phyloP scores from a whole-genome alignment of 2,329 filamentous ascomycete species.

The Claviceps digitariae region DNA sequence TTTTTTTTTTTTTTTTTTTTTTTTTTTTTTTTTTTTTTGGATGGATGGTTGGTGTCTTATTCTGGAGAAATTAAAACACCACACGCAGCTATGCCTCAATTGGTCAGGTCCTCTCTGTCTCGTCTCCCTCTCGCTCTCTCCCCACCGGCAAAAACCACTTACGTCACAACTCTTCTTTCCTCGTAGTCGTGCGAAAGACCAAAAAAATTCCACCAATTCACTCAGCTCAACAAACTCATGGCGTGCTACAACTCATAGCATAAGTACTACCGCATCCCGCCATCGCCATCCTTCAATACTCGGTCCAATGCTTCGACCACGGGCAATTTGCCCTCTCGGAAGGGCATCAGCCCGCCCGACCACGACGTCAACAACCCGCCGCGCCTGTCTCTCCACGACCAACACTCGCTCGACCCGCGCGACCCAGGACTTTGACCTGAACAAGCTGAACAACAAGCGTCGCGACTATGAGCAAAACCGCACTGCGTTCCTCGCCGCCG shows the following conservation, averaged over 20 bases:
- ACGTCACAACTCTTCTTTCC: not conserved
- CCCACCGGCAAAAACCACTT: not conserved
- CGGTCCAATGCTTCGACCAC: constrained; percentile 4
- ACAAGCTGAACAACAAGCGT: constrained; percentile 30
- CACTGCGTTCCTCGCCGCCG: constrained; percentile 37
- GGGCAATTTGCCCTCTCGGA: not conserved
- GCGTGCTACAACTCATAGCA: not conserved
- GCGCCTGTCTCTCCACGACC: constrained; percentile 18
- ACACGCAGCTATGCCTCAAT: not conserved
- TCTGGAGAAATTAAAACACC: no score
- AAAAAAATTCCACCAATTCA: not conserved
- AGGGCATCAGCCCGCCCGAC: constrained; percentile 3
- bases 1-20: no score
- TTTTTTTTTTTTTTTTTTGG: no score
- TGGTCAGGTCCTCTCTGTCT: not conserved
- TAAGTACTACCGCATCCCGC: not conserved
- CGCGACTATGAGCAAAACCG: constrained; percentile 37
- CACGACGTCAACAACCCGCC: constrained; percentile 9
- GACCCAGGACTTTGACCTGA: constrained; percentile 36
- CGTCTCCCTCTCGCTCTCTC: not conserved
- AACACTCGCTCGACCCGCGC: constrained; percentile 17
- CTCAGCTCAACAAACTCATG: not conserved
- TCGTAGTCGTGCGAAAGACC: no score
- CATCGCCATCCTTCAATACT: not conserved
- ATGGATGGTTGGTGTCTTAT: not conserved